These are phyloP conservation scores for Durotheca rogersii DNA, from an alignment of 495 filamentous ascomycete species.

Conservation along the genomic window DNA sequence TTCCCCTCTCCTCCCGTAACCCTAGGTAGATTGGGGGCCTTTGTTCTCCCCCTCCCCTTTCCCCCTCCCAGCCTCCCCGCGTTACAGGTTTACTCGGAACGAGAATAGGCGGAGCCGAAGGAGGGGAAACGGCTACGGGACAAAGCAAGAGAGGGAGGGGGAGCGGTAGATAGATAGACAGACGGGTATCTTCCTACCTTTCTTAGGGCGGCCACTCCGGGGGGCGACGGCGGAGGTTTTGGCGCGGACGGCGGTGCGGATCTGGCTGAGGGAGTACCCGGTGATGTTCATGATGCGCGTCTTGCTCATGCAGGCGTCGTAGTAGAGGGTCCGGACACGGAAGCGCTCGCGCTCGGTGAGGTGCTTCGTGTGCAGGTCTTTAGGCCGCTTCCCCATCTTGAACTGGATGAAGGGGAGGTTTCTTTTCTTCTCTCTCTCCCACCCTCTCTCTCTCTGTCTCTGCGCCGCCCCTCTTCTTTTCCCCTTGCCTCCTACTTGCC, in stretches of 20 bases:
- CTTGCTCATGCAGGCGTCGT: constrained; percentile 28
- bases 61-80: too few species aligned
- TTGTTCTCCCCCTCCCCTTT: too few species aligned
- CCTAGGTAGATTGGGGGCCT: too few species aligned
- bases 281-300: constrained; percentile 31
- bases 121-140: not conserved
- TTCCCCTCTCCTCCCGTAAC: not conserved
- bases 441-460: too few species aligned
- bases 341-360: constrained; percentile 33
- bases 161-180: too few species aligned
- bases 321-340: constrained; percentile 33
- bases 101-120: not conserved
- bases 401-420: too few species aligned
- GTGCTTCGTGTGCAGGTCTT: constrained; percentile 31
- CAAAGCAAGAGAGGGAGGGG: too few species aligned
- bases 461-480: not conserved
- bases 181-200: constrained; percentile 9
- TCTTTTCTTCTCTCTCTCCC: not conserved
- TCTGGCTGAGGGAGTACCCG: constrained; percentile 32
- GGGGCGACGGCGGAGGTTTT: constrained; percentile 20
- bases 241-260: constrained; percentile 31
- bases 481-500: not conserved
- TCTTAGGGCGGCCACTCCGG: constrained; percentile 28
- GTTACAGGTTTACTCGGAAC: too few species aligned
- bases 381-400: constrained; percentile 25